A percentile compares a stretch with the other conserved stretches of the same genome.
Evolutionary conservation across 345 rosid genomes (phyloP).

Genomic region (Gossypium rotundifolium): DNA sequence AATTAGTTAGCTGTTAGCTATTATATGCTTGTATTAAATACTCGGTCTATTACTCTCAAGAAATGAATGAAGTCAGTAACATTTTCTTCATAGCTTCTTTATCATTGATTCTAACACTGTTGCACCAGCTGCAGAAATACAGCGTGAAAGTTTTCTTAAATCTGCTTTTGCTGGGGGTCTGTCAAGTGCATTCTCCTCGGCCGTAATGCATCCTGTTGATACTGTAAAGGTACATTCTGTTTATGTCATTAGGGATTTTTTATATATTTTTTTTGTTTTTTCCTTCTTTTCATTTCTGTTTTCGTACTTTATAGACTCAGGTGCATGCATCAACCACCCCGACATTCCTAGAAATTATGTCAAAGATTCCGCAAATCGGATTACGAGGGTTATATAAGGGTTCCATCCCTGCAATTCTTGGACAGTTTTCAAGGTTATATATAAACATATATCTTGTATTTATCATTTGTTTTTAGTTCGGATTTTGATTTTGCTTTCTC

Average conservation of each 20-base stretch:
- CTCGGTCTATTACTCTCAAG: too few species aligned
- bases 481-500: constrained; percentile 2
- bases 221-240: constrained; percentile 59
- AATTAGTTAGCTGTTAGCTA: too few species aligned
- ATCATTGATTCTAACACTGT: constrained; percentile 17
- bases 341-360: constrained; percentile 70
- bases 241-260: background rate
- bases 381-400: constrained; percentile 79
- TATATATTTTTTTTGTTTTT: background rate
- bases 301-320: constrained; percentile 51
- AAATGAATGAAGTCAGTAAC: too few species aligned
- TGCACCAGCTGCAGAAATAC: constrained; percentile 76
- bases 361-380: constrained; percentile 90
- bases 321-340: constrained; percentile 91
- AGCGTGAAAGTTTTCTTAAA: constrained; percentile 79
- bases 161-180: constrained; percentile 96
- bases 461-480: background rate
- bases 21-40: too few species aligned
- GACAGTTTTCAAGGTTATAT: constrained; percentile 90
- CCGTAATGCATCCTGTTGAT: constrained; percentile 84
- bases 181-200: constrained; percentile 84
- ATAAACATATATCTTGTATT: background rate
- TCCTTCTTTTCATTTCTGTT: constrained; percentile 1
- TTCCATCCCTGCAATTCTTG: constrained; percentile 89
- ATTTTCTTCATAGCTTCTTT: too few species aligned